Base-by-base conservation (phyloP, 129 eudicot species). In the Tagetes patula region DNA sequence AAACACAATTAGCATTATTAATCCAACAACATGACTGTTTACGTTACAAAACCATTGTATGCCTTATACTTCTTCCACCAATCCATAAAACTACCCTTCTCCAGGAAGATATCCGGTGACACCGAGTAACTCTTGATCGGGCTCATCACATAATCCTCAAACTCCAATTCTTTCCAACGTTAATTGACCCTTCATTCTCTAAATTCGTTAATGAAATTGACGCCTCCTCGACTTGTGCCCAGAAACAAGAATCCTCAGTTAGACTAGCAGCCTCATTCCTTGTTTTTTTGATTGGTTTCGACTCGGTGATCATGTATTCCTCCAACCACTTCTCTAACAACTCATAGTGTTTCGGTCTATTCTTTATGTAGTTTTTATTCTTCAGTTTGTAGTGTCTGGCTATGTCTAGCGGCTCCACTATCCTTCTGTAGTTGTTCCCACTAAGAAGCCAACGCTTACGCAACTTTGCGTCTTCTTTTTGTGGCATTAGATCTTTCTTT, bases 191-290 rank as follows among this genome's bases (percentile, higher is more conserved):
- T 45, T 69, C 85, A 50, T 76, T 30, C 32, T 6, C 54, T 50
- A 86, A 62, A 2, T 65, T 30, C 0, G 10, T 1, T 9, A 75
- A 73, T 0, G 47, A 66, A 66, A 81, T 81, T 56, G 65, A 42
- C 3, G 88, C 86, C 53, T 87, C 92, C 77, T 87, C 92, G 0
- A 84, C 92, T 20, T 55, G 70, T 1, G 92, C 92, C 92, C 92
- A 87, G 37, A 87, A 87, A 43, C 88, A 79, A 45, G 92, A 82
- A 73, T 87, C 88, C 39, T 81, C 85, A 0, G 86, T 87, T 14
- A 77, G 70, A 67, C 85, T 82, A n/a, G 75, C 71, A 40, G 87
- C 72, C 49, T 76, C 13, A 7, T 31, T 65, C 5, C 67, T 73
- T 36, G 69, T 76, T 62, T 5, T 69, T 42, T 48, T 3, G 4